Evolutionary conservation across 371 early-diverging fungal genomes (phyloP).

Genomic region (Mortierella sp.): DNA sequence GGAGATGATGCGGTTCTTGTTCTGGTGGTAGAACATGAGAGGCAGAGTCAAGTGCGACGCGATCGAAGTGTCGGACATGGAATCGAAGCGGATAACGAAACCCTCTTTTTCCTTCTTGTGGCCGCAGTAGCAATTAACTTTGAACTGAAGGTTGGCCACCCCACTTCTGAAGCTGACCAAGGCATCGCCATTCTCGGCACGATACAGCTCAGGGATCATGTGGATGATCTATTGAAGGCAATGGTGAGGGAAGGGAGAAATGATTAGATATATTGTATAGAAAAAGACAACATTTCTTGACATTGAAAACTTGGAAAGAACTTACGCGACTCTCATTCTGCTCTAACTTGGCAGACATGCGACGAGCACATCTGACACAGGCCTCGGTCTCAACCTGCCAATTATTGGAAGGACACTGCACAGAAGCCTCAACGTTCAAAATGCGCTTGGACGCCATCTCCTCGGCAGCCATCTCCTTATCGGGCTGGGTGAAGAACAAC

Average conservation of each 20-base stretch:
- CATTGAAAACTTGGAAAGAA: slow-evolving; percentile 29
- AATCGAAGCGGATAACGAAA: slow-evolving; percentile 57
- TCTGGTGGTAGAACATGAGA: slow-evolving; percentile 58
- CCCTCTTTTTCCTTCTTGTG: slow-evolving; percentile 59
- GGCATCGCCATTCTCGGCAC: slow-evolving; percentile 51
- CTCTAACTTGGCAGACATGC: slow-evolving; percentile 54
- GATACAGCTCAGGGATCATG: slow-evolving; percentile 52
- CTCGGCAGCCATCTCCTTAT: slow-evolving; percentile 47
- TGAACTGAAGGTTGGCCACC: slow-evolving; percentile 58
- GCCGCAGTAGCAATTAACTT: slow-evolving; percentile 57
- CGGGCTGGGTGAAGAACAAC: slow-evolving; percentile 45
- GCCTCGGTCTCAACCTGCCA: slow-evolving; percentile 58
- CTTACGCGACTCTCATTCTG: slow-evolving; percentile 54
- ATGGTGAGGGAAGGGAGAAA: not conserved
- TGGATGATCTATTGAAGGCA: slow-evolving; percentile 43
- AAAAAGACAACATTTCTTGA: no score
- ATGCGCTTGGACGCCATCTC: slow-evolving; percentile 54
- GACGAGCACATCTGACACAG: slow-evolving; percentile 51
- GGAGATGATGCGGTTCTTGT: slow-evolving; percentile 52
- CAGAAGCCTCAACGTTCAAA: slow-evolving; percentile 35
- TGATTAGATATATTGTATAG: not conserved
- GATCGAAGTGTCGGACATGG: slow-evolving; percentile 41
- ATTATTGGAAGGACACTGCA: slow-evolving; percentile 52
- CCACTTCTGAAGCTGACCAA: slow-evolving; percentile 51
- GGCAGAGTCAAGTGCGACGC: slow-evolving; percentile 56